phyloP scores from a whole-genome alignment of 257 asterid species.

The Euphrasia confusa region DNA sequence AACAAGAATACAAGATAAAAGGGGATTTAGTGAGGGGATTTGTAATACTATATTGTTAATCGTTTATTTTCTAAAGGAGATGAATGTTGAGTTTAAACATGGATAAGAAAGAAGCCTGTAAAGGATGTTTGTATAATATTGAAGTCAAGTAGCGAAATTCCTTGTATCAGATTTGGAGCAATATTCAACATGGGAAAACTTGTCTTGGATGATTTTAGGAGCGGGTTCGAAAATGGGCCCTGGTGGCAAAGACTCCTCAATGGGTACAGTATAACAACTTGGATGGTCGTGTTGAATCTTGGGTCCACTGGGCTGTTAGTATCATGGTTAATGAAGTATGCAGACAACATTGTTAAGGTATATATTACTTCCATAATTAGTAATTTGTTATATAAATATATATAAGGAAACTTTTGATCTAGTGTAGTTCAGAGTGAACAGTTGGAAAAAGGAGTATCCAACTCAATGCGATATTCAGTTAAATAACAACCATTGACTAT shows the following conservation, averaged over 20 bases:
- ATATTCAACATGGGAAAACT: conserved; percentile 88
- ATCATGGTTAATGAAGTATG: conserved; percentile 97
- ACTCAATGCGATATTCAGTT: no score
- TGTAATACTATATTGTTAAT: background rate
- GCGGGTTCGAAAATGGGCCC: conserved; percentile 86
- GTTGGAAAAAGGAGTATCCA: no score
- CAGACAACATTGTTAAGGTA: conserved; percentile 97
- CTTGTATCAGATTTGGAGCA: conserved; percentile 74
- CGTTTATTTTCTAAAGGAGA: background rate
- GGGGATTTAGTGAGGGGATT: conserved; percentile 4
- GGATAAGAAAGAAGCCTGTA: conserved; percentile 16
- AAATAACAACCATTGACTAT: no score
- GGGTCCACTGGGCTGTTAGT: conserved; percentile 94
- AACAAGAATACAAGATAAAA: conserved; percentile 1
- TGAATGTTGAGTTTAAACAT: conserved; percentile 10
- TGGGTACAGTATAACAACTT: conserved; percentile 78
- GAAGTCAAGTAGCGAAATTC: conserved; percentile 20
- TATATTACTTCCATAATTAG: conserved; percentile 1
- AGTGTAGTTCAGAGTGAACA: no score
- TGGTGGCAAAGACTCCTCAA: conserved; percentile 89
- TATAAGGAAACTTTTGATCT: no score
- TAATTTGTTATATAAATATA: background rate
- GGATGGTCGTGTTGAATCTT: conserved; percentile 93
- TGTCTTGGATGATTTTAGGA: conserved; percentile 73
- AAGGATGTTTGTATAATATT: conserved; percentile 19